Evolutionary conservation across 345 rosid genomes (phyloP), one percentile per base, ranked within the genome.

Genomic region (Excoecaria cochinchinensis): DNA sequence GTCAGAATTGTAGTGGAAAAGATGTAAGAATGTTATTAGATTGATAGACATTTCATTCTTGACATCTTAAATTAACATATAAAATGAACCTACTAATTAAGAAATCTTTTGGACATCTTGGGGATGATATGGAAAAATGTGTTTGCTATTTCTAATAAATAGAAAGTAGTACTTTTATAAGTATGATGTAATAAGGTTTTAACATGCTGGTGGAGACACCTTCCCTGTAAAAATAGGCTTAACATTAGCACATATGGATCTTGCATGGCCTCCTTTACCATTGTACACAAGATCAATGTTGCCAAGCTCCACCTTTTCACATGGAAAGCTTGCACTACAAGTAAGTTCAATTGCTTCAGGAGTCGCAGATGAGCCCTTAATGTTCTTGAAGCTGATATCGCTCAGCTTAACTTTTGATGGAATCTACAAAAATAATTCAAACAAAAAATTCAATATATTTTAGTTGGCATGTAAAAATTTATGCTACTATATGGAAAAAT

Each of bases 381-480:
- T 19, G 0, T 25, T 25, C 5, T 39, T 64, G 8, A 64, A 16
- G 24, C 21, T 15, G 0, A 64, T 48, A 1, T 21, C 36, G 16
- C 68, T 64, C 0, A 64, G 38, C 68, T 64, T 64, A 16, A 64
- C 68, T 14, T 64, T 64, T 40, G 68, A 64, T 40, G 47, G 2
- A 16, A 22, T 22, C 68, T 62, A 19, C 2, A 62, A 62, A 31
- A 8, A 21, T 1, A 21, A 1, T 31, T 62, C 4, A 7, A 60
- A n/a, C n/a, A n/a, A 8, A 21, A 8, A 21, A 1, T 31, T 62
- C 4, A 7, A 60, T 13, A 15, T 16, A 24, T 7, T 1, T 8
- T 5, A 8, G 31, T 31, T 31, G 31, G 31, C 2, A 13, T 11
- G 39, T 62, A 61, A 62, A 62, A 13, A 10, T 62, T 31, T 31